Evolutionary conservation across 164 flowering plant species (phyloP).

Genomic region (Annona cherimola): DNA sequence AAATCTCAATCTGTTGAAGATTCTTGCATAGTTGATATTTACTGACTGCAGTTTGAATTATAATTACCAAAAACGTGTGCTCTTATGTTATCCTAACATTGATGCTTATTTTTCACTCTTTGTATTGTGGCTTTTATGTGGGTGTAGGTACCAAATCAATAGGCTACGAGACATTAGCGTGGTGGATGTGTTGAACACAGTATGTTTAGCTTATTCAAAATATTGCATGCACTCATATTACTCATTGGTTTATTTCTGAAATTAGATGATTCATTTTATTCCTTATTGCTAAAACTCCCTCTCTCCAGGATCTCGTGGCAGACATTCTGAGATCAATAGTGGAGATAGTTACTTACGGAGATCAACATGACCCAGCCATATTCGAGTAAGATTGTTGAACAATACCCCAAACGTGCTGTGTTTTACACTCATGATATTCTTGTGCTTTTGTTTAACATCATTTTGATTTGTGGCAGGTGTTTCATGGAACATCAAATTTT

Average conservation of each 20-base stretch:
- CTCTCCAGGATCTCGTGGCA: slow-evolving; percentile 46
- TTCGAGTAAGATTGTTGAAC: slow-evolving; percentile 46
- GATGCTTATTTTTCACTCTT: not conserved
- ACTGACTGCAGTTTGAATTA: not conserved
- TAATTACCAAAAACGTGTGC: slow-evolving; percentile 1
- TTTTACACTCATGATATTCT: not conserved
- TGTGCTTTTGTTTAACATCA: not conserved
- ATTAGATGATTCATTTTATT: not conserved
- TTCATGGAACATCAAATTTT: slow-evolving; percentile 69
- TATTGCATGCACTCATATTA: not conserved
- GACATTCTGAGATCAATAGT: slow-evolving; percentile 55
- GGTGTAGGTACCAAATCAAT: slow-evolving; percentile 34
- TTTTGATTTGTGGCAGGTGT: slow-evolving; percentile 33
- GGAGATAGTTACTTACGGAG: slow-evolving; percentile 65
- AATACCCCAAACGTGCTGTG: not conserved
- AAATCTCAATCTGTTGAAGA: not conserved
- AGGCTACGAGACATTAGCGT: slow-evolving; percentile 39
- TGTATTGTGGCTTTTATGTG: slow-evolving; percentile 7
- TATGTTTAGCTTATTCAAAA: slow-evolving; percentile 8
- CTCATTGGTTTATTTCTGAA: not conserved
- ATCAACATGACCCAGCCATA: slow-evolving; percentile 49
- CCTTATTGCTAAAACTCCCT: not conserved
- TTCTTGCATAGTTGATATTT: not conserved
- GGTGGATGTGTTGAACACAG: slow-evolving; percentile 40
- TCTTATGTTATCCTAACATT: not conserved